Base-by-base conservation (phyloP, 371 early-diverging fungal genomes). In the Mortierella sp. region DNA sequence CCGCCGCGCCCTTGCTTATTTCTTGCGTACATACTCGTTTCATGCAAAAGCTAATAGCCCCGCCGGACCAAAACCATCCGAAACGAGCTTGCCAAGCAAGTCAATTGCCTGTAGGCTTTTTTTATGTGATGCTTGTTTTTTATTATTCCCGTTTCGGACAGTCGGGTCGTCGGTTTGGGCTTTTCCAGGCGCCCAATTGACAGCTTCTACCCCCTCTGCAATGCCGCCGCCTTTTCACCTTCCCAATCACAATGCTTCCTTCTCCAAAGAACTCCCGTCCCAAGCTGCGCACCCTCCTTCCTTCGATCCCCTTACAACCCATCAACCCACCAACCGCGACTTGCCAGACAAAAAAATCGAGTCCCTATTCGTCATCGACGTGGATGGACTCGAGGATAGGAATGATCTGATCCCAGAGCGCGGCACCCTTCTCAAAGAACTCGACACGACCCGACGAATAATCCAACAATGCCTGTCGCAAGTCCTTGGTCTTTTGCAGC, bases 361-460 rank as follows among this genome's bases (percentile, higher is more conserved):
- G 14, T 14, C 0, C 43, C 70, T 73, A 78, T 13, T 83, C 83
- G 57, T 84, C 81, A 53, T 76, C 79, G 21, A 81, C 81, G 3
- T 81, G 86, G 40, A 83, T 84, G n/a, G 77, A 75, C 46, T 94
- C 93, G 61, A 94, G 74, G 6, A 90, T 86, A 1, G 92, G 93
- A 31, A 94, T 92, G 46, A 95, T 90, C 64, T 92, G 90, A 64
- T 92, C 92, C 96, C 96, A 96, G 5, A 92, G 79, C 61, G 89
- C 82, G 11, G 90, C 88, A 53, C 93, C 96, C 90, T 95, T 90
- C 76, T 95, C 90, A 83, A 94, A 96, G 79, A 94, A 97, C 73
- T 93, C 92, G 11, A 96, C 91, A 81, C 98, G 96, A 31, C 93
- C 92, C 19, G 93, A 91, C 3, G 94, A 92, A 76, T 95, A 94